These are phyloP conservation scores for Arxiozyma telluris DNA, from an alignment of 1,139 yeast species.

Conservation along the genomic window DNA sequence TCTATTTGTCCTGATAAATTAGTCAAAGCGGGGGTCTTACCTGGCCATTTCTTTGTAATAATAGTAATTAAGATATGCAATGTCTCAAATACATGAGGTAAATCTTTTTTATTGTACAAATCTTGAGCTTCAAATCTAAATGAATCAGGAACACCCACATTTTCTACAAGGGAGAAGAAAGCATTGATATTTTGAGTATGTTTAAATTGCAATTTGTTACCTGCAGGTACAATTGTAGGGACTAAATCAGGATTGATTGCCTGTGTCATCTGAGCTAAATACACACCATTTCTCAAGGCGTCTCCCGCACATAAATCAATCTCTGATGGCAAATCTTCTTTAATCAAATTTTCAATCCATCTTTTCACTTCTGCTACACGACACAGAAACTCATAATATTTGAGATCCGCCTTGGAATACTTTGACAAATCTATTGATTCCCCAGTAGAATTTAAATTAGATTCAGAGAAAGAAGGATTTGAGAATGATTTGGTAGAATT, in stretches of 20 bases:
- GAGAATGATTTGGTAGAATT: not conserved
- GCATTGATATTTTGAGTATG: slow-evolving; percentile 90
- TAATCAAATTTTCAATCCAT: slow-evolving; percentile 59
- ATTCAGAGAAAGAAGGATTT: not conserved
- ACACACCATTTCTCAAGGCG: slow-evolving; percentile 71
- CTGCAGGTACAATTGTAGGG: slow-evolving; percentile 45
- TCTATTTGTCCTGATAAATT: slow-evolving; percentile 54
- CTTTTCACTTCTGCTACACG: slow-evolving; percentile 78
- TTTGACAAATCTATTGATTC: slow-evolving; percentile 9
- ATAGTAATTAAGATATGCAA: slow-evolving; percentile 76
- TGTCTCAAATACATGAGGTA: slow-evolving; percentile 91
- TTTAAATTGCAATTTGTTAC: slow-evolving; percentile 60
- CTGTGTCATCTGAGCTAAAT: slow-evolving; percentile 70
- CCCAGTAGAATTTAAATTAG: not conserved
- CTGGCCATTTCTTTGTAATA: slow-evolving; percentile 40
- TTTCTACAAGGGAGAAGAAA: slow-evolving; percentile 65
- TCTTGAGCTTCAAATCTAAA: slow-evolving; percentile 89
- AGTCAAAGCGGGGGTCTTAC: slow-evolving; percentile 49
- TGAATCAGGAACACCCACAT: slow-evolving; percentile 70
- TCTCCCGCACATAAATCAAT: slow-evolving; percentile 48
- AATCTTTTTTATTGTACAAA: slow-evolving; percentile 81
- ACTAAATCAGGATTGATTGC: slow-evolving; percentile 62
- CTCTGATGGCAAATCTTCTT: slow-evolving; percentile 42
- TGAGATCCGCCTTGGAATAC: slow-evolving; percentile 20
- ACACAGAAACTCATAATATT: slow-evolving; percentile 77